These are phyloP conservation scores for Alternaria alternata DNA, from an alignment of 2,329 filamentous ascomycete species.

Conservation along the genomic window DNA sequence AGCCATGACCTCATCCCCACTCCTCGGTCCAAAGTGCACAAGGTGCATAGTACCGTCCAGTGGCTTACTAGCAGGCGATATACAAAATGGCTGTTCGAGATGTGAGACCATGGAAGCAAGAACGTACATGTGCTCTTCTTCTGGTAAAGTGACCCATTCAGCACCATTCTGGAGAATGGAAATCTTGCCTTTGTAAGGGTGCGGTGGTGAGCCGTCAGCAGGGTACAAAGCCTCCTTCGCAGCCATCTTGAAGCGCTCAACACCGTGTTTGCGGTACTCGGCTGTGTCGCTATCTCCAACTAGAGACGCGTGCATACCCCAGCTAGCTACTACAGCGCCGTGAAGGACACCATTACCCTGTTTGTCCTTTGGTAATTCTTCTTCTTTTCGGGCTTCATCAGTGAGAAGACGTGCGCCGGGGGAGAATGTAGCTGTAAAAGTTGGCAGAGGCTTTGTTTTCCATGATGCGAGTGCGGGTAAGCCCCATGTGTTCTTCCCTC, in stretches of 20 bases:
- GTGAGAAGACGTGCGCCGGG: constrained; percentile 53
- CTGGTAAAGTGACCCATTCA: constrained; percentile 48
- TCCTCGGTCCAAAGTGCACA: constrained; percentile 75
- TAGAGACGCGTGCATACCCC: constrained; percentile 87
- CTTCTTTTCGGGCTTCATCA: constrained; percentile 56
- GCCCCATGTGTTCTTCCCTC: constrained; percentile 52
- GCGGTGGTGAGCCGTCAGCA: constrained; percentile 60
- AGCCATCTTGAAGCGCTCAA: constrained; percentile 83
- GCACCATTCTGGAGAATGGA: constrained; percentile 46
- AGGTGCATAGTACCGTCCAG: constrained; percentile 75
- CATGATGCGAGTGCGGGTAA: constrained; percentile 50
- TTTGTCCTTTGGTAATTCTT: constrained; percentile 34
- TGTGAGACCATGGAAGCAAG: constrained; percentile 80
- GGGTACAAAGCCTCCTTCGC: constrained; percentile 77
- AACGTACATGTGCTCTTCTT: constrained; percentile 74
- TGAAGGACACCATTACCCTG: constrained; percentile 54
- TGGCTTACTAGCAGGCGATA: constrained; percentile 76
- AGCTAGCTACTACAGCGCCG: constrained; percentile 86
- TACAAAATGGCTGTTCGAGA: constrained; percentile 81
- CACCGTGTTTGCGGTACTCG: constrained; percentile 79
- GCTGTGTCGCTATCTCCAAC: constrained; percentile 91
- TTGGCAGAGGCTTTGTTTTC: constrained; percentile 49
- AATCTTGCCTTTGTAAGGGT: constrained; percentile 65
- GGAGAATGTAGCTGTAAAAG: constrained; percentile 57
- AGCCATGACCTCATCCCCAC: constrained; percentile 73